Evolutionary conservation across 2,329 filamentous ascomycete species (phyloP), one percentile per base, ranked within the genome.

Genomic region (Trichophyton mentagrophytes): DNA sequence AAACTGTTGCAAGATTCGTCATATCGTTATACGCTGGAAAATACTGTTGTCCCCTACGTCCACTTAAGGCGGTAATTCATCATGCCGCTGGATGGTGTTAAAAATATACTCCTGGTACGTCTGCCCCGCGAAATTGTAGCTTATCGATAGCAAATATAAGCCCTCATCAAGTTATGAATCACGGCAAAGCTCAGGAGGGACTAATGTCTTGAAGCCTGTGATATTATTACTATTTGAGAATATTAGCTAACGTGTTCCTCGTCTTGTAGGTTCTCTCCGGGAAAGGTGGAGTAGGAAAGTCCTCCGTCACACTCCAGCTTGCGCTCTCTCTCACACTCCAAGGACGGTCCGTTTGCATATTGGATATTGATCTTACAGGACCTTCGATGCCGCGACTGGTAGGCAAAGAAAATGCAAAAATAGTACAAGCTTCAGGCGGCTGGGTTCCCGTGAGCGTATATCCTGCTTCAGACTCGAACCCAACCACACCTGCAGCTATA

Each of bases 241-340:
- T 13, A n/a, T 17, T 30, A 7, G 9, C 51, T 55, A 38, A 55
- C 27, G 25, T 27, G 20, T 17, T 3, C 0, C 8, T 58, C 2
- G 27, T 8, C 22, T 25, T 46, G 25, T 63, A 83, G 78, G 82
- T 92, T 64, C 86, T 99, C 56, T 97, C 93, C 11, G 93, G 93
- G 68, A 99, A 99, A 81, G 93, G 93, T 70, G 93, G 93, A 67
- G 93, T 99, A 20, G 93, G 93, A 62, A 99, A 99, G 79, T 97
- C 92, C 49, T 96, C 90, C 59, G 86, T 96, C n/a, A 97, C 93
- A 0, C 95, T 92, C 1, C 93, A 99, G 73, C 85, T 99, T 15
- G 93, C 93, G 7, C 83, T 99, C 42, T 90, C 91, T 0, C 84
- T 99, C 36, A 86, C 90, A 1, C 82, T 93, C 0, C 84, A 89